Percentiles rank a stretch among this genome's conserved stretches.
phyloP scores from a whole-genome alignment of 768 basidiomycete species.

The Royoungia palumana region DNA sequence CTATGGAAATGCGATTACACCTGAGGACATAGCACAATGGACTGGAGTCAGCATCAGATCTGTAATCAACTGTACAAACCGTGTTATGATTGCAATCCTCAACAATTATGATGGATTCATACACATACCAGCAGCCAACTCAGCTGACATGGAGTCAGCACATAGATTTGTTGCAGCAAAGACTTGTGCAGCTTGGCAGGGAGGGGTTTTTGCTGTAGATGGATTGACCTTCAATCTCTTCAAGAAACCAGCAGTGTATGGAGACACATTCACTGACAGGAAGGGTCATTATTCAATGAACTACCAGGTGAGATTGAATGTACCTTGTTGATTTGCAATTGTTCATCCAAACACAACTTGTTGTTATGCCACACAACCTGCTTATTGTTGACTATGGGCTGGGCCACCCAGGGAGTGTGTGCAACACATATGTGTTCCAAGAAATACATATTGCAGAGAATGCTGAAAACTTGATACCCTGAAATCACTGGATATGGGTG shows the following conservation, averaged over 20 bases:
- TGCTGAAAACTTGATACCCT: neutral
- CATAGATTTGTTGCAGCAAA: no score
- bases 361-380: conserved; percentile 25
- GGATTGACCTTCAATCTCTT: neutral
- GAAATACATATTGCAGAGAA: neutral
- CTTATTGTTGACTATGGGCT: conserved; percentile 28
- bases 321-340: neutral
- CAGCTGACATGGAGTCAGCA: no score
- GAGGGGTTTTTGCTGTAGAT: neutral
- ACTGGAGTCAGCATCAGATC: conserved; percentile 6
- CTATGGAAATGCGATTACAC: conserved; percentile 5
- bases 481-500: neutral
- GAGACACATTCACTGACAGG: neutral
- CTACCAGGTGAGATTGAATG: neutral
- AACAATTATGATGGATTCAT: no score
- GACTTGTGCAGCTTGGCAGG: neutral
- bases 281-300: neutral
- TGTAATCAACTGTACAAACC: no score
- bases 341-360: conserved; percentile 21
- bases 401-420: conserved; percentile 27
- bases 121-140: no score
- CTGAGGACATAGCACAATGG: conserved; percentile 19
- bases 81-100: no score
- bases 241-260: neutral
- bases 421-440: conserved; percentile 13